Evolutionary conservation across 352 stramenopile species (phyloP).

Genomic region (Pythium chondricola): DNA sequence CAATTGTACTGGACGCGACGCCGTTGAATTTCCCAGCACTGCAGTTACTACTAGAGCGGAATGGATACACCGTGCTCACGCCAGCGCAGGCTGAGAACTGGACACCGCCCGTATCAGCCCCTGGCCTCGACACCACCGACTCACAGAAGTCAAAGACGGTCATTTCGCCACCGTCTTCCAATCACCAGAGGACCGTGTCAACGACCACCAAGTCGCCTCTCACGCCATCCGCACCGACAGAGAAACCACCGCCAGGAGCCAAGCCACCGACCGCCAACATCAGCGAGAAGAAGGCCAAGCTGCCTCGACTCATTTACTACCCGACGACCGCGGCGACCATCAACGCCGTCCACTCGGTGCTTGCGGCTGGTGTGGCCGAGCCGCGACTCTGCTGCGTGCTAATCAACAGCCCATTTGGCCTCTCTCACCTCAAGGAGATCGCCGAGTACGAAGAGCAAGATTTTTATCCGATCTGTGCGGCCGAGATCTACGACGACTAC

Average conservation of each 20-base stretch:
- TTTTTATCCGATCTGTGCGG: constrained; percentile 57
- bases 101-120: constrained; percentile 1
- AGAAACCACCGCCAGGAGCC: constrained; percentile 1
- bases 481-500: constrained; percentile 66
- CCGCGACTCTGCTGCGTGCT: constrained; percentile 49
- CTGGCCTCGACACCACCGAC: not conserved
- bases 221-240: not conserved
- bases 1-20: constrained; percentile 50
- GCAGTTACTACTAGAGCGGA: constrained; percentile 31
- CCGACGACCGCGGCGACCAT: constrained; percentile 54
- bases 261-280: constrained; percentile 22
- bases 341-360: constrained; percentile 48
- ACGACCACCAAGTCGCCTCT: not conserved
- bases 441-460: constrained; percentile 39
- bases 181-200: not conserved
- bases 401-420: constrained; percentile 53
- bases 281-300: constrained; percentile 32
- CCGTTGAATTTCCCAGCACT: constrained; percentile 41
- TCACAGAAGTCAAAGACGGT: too few relatives aligned
- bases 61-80: constrained; percentile 43
- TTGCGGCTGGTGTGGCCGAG: constrained; percentile 39
- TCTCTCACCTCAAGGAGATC: constrained; percentile 52
- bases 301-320: constrained; percentile 55
- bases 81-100: constrained; percentile 27
- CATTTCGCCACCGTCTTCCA: not conserved